A percentile compares a stretch with the other conserved stretches of the same genome.
Conservation (phyloP, 306 rosid genomes). For the Abrus pulchellus region DNA sequence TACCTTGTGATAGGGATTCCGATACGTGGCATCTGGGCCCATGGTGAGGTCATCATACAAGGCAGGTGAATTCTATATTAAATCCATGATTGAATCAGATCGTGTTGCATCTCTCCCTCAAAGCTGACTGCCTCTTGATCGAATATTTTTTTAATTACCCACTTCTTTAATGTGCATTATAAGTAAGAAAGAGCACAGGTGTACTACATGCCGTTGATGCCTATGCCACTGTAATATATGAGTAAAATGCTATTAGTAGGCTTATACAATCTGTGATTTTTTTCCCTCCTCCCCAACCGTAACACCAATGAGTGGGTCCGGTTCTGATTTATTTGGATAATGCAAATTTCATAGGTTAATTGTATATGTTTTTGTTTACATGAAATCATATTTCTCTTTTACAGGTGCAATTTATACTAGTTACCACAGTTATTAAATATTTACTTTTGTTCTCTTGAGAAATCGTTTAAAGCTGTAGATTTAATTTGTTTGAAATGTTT, state of each 20-base stretch:
- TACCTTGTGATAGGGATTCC: conserved; percentile 76
- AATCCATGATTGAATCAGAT: conserved; percentile 93
- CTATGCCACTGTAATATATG: conserved; percentile 39
- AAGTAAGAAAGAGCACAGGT: conserved; percentile 49
- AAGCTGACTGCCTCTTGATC: conserved; percentile 57
- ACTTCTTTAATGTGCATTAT: conserved; percentile 40
- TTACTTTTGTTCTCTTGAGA: conserved; percentile 5
- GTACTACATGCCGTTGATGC: conserved; percentile 45
- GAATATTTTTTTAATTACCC: conserved; percentile 27
- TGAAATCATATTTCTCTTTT: background rate
- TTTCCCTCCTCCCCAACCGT: background rate
- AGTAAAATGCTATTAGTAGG: conserved; percentile 28
- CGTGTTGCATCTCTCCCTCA: conserved; percentile 71
- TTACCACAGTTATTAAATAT: conserved; percentile 11
- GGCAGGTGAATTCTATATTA: conserved; percentile 94
- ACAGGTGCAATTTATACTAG: background rate
- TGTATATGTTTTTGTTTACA: conserved; percentile 12
- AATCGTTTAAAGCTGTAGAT: conserved; percentile 28
- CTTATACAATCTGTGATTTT: conserved; percentile 25
- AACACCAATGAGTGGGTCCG: conserved; percentile 23
- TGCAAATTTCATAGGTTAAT: conserved; percentile 9
- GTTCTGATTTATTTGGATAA: conserved; percentile 34
- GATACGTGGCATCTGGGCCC: conserved; percentile 94
- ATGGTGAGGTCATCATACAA: conserved; percentile 95
- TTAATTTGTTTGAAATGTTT: conserved; percentile 23